Base-by-base conservation (phyloP, 2,329 filamentous ascomycete species). In the Penicillium carneum region DNA sequence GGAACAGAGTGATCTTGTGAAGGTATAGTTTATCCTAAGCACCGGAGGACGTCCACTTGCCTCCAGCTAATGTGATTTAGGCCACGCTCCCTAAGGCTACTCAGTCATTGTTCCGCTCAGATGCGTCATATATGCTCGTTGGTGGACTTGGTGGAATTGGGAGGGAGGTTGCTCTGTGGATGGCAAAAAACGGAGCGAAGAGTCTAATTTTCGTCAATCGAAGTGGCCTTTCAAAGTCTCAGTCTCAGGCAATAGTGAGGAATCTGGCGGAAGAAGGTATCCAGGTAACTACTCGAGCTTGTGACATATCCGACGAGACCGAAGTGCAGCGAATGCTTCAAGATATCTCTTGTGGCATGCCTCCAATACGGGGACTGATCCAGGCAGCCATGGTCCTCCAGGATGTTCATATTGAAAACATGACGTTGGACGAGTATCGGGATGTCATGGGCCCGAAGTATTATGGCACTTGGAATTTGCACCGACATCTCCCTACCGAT, bases 161-260 rank as follows among this genome's bases (percentile, higher is more conserved):
- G 4, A 64, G 66, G 16, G 63, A 61, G 14, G 63, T 67, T 4
- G 65, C 70, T 2, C 50, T 80, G 42, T 79, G 85, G 57, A 78
- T 88, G 57, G 75, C 76, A 16, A 69, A 72, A 9, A 79, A 81
- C 4, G 86, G 87, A 1, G 86, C 81, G 0, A 79, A 74, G 31
- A 74, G 83, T 56, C 57, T 89, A 3, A 80, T 82, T 7, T 83
- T 87, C 48, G 61, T 88, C 1, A 86, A 82, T 11, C 79, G 86
- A 46, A 82, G 77, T 42, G 71, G 69, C 8, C 20, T 54, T 5
- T 60, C 63, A 6, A 61, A 38, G 1, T 23, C 23, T 0, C 23
- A 68, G 69, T 10, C 71, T 66, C 8, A 69, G 70, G 9, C 57
- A 61, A 14, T 53, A 42, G 2, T 64, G 57, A 48, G 61, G 67